Conservation (phyloP, 1,284 basidiomycete species). For the Naganishia albida region DNA sequence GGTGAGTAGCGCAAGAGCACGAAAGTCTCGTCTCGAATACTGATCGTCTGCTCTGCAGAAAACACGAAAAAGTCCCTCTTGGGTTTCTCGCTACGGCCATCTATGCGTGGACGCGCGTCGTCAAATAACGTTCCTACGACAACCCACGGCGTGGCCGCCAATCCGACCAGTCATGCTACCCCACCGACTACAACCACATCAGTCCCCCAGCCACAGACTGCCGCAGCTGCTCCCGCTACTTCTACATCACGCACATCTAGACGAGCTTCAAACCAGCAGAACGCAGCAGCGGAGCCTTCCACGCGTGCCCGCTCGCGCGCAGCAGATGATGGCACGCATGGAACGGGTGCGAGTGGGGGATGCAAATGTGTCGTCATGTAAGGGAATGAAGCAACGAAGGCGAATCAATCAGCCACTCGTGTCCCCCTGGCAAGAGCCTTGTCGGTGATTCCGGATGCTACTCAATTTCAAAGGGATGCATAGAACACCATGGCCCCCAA, state of each 20-base stretch:
- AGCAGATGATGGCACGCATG: conserved; percentile 14
- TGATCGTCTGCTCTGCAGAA: conserved; percentile 3
- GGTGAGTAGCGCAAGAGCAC: conserved; percentile 13
- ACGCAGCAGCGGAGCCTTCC: too few relatives aligned
- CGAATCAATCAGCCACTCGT: not conserved
- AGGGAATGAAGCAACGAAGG: not conserved
- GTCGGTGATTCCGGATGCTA: not conserved
- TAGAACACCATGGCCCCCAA: not conserved
- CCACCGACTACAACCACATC: not conserved
- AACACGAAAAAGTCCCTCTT: conserved; percentile 25
- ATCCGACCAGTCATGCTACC: not conserved
- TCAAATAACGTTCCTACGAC: conserved; percentile 5
- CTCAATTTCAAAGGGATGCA: not conserved
- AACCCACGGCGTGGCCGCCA: not conserved
- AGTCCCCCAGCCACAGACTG: not conserved
- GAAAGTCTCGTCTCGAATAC: not conserved
- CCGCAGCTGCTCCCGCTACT: not conserved
- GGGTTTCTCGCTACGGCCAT: conserved; percentile 26
- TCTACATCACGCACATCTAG: not conserved
- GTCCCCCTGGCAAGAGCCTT: not conserved
- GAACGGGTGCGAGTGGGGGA: conserved; percentile 18
- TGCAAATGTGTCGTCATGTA: conserved; percentile 31
- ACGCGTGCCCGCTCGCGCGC: conserved; percentile 4
- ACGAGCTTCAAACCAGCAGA: not conserved
- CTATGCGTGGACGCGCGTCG: conserved; percentile 14